Evolutionary conservation across 2,329 filamentous ascomycete genomes (phyloP).

Genomic region (Verticillium nonalfalfae): DNA sequence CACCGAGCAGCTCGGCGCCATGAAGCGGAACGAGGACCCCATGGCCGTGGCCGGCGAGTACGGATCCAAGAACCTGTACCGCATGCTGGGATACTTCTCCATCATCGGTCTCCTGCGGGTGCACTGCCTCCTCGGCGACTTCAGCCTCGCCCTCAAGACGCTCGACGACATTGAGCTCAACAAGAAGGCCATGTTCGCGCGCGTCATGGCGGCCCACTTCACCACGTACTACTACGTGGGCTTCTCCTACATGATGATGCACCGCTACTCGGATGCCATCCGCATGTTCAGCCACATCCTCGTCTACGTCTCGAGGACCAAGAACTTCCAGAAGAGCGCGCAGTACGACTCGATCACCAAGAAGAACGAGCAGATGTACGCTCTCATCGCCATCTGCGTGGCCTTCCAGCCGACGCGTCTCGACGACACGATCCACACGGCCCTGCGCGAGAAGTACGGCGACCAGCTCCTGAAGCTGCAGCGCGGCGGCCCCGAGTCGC

Average conservation of each 20-base stretch:
- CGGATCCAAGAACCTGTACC: constrained; percentile 87
- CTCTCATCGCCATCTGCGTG: constrained; percentile 96
- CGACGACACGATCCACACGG: constrained; percentile 98
- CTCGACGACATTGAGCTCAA: constrained; percentile 99
- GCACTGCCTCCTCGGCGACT: constrained; percentile 94
- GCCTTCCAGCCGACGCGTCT: constrained; percentile 95
- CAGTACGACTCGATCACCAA: constrained; percentile 98
- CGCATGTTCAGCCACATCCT: constrained; percentile 99
- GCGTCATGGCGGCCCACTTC: constrained; percentile 99
- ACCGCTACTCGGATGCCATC: constrained; percentile 97
- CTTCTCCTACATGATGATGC: constrained; percentile 99
- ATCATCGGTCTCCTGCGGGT: constrained; percentile 96
- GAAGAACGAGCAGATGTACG: constrained; percentile 99
- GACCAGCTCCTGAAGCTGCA: constrained; percentile 97
- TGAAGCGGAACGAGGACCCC: constrained; percentile 90
- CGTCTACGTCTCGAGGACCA: constrained; percentile 95
- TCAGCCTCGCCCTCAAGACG: constrained; percentile 96
- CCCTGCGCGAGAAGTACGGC: constrained; percentile 96
- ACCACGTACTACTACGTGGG: constrained; percentile 99
- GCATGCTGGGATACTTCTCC: constrained; percentile 98
- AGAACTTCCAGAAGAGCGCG: constrained; percentile 99
- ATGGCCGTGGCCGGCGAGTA: constrained; percentile 88
- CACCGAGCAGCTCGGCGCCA: constrained; percentile 90
- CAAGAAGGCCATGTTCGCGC: constrained; percentile 99
- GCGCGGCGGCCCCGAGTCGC: constrained; percentile 88